These are phyloP conservation scores for Phytophthora uliginosa DNA, from an alignment of 352 stramenopile species.

Conservation along the genomic window DNA sequence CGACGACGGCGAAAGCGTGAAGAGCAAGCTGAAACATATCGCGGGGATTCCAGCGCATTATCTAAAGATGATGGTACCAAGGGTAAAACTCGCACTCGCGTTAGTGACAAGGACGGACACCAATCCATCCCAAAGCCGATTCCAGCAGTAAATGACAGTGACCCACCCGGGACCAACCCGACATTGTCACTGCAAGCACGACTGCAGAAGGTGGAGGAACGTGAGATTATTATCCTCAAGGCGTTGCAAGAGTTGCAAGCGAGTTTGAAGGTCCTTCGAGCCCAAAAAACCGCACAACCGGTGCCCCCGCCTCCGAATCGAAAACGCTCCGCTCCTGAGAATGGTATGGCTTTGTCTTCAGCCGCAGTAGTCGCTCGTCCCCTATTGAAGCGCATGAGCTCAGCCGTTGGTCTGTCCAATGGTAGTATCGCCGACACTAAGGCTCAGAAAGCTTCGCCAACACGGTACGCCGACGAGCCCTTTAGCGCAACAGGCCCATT, in stretches of 20 bases:
- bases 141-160: neutral
- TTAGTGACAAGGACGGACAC: neutral
- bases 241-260: slow-evolving; percentile 28
- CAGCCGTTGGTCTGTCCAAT: neutral
- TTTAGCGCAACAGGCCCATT: neutral
- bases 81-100: neutral
- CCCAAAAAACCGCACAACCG: slow-evolving; percentile 1
- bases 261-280: slow-evolving; percentile 20
- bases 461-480: slow-evolving; percentile 20
- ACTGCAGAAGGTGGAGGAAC: slow-evolving; percentile 30
- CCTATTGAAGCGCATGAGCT: slow-evolving; percentile 25
- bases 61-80: neutral
- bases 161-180: neutral
- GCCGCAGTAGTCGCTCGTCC: neutral
- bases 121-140: neutral
- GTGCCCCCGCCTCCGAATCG: neutral
- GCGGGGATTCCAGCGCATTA: neutral
- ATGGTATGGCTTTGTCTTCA: neutral
- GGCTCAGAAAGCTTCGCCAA: slow-evolving; percentile 4
- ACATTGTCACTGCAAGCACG: slow-evolving; percentile 20
- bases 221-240: slow-evolving; percentile 27
- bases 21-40: neutral
- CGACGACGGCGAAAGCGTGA: neutral
- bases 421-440: neutral
- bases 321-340: neutral